Evolutionary conservation across 2,329 filamentous ascomycete species (phyloP), one percentile per base, ranked within the genome.

Genomic region (Ceratocystis variospora): DNA sequence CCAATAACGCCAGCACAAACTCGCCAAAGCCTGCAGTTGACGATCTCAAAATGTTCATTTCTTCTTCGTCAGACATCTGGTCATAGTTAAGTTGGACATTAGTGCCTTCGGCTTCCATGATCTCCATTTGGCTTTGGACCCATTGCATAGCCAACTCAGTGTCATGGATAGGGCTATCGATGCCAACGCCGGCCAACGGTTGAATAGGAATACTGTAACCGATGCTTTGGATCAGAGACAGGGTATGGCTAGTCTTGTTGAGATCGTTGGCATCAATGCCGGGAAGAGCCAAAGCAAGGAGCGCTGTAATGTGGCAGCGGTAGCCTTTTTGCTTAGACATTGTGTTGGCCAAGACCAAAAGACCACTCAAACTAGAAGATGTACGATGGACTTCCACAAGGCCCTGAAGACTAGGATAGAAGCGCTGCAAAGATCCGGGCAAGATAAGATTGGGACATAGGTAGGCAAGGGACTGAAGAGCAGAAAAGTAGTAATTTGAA

Each of bases 231-330:
- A 99, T 94, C 74, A 96, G 96, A 70, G 92, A 90, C 67, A 99
- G 80, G 0, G 94, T 95, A 75, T 96, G 90, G 71, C 96, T 83
- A 0, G 94, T 97, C 80, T 99, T 99, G 73, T 94, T 92, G 31
- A 99, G 79, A 76, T 99, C 94, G 73, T 99, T 99, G 69, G 95
- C 92, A 76, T 99, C 95, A 67, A 99, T 96, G 25, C 94, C 95
- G 0, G 95, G 95, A 41, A 99, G 79, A 3, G 93, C 90, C 68
- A 99, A 81, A 4, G 93, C 94, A n/a, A 99, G 79, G 45, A 99
- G 79, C 0, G 93, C 93, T 0, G 94, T 99, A 69, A 99, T 87
- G 74, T 99, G 94, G 73, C 94, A 97, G 68, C 94, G 84, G 74
- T 94, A 96, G n/a, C 94, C 94, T 76, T 96, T 97, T 50, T 91